Base-by-base conservation (phyloP, 148 eudicot genomes). In the Gaultheria prostrata region DNA sequence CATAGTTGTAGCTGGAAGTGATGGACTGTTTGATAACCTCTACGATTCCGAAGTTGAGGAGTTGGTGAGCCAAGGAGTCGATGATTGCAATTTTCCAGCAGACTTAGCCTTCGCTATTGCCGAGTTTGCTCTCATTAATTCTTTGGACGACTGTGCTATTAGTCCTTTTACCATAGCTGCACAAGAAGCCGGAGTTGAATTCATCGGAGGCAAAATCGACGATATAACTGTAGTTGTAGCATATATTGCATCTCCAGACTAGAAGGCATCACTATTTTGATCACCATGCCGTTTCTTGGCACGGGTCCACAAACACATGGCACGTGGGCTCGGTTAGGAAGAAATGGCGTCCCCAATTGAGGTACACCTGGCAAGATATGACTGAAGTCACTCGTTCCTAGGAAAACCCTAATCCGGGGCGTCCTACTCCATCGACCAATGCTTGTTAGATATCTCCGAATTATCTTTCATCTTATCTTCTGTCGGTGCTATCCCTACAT, bases 141-240 rank as follows among this genome's bases (percentile, higher is more conserved):
- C 83, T 4, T 0, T 45, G 8, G 45, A 81, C 45, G 48, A 10
- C 4, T 15, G 0, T 9, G 43, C 28, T 69, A 2, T 5, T 13
- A 67, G 26, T 8, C 76, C 76, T 13, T 81, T 81, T 6, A 33
- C 75, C 15, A 11, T 3, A 9, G 76, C 75, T 0, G 39, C 45
- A 1, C 20, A 15, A 6, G 8, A 65, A 39, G 46, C 57, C 1
- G 76, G 76, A 20, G 1, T 1, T 26, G 3, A 21, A 48, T 18
- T 21, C 59, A 39, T 4, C 0, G 83, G 83, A 26, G 83, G 76
- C 35, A 81, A 81, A 69, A 50, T 67, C 2, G 83, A 81, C 0
- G 46, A 67, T 33, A 80, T 80, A 11, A 80, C 82, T 2, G 82
- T 80, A 10, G 33, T 80, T 63, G 82, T 43, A 15, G 73, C 82